phyloP scores from a whole-genome alignment of 345 rosid species.

The Aquilaria malaccensis region DNA sequence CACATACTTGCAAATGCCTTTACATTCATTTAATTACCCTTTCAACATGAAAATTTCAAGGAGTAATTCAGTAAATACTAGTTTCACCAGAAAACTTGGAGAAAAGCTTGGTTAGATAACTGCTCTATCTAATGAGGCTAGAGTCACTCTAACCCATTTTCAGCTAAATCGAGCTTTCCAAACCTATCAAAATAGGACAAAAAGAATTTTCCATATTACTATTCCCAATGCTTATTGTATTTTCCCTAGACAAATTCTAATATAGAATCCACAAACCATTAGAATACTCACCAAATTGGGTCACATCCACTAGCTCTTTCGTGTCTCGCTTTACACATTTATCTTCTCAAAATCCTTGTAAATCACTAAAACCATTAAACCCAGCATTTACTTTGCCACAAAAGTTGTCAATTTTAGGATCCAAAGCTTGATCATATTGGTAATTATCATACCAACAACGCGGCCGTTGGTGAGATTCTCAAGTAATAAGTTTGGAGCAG shows the following conservation, averaged over 20 bases:
- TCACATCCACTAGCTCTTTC: constrained; percentile 6
- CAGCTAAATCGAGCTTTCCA: constrained; percentile 22
- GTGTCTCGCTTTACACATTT: constrained; percentile 34
- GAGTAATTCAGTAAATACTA: constrained; percentile 22
- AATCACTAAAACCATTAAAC: constrained; percentile 22
- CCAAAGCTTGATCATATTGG: constrained; percentile 25
- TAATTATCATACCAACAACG: constrained; percentile 19
- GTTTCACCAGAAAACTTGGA: constrained; percentile 33
- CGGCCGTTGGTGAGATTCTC: constrained; percentile 20
- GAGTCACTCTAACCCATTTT: constrained; percentile 26
- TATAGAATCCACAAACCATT: constrained; percentile 18
- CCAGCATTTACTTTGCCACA: constrained; percentile 21
- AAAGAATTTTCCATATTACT: constrained; percentile 13
- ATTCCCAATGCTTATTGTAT: constrained; percentile 5
- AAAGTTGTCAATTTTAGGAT: constrained; percentile 38
- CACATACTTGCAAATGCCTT: too few relatives aligned
- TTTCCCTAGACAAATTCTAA: constrained; percentile 14
- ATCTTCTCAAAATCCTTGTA: constrained; percentile 24
- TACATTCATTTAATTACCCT: too few relatives aligned
- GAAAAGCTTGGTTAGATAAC: constrained; percentile 49
- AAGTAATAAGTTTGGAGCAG: constrained; percentile 38
- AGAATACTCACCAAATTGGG: constrained; percentile 11
- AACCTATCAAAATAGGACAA: constrained; percentile 14
- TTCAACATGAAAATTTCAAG: not conserved
- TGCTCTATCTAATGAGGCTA: constrained; percentile 37